Base-by-base conservation (phyloP, 441 rosid genomes). In the Bocquillonia castaneifolia region DNA sequence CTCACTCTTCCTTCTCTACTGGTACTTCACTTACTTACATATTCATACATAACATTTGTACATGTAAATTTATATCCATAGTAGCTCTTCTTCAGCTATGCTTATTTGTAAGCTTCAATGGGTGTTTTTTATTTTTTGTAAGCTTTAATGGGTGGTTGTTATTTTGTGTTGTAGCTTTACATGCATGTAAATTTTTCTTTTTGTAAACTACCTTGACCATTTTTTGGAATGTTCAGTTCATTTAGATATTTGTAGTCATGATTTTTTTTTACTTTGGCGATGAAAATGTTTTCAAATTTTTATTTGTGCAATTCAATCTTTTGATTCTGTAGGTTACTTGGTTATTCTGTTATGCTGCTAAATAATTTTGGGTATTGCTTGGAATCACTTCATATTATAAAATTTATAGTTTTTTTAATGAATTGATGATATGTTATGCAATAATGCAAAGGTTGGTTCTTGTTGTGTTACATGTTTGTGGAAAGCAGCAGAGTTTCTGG, bases 121-220 rank as follows among this genome's bases (percentile, higher is more conserved):
- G n/a, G 28, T 47, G 29, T 72, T 56, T 57, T 54, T 13, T 45
- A 20, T 61, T 75, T 6, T 47, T n/a, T 40, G 7, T 54, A 18
- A 26, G 68, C 72, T 73, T 65, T 60, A 47, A 52, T 66, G 70
- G 59, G 40, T 40, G 13, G n/a, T 31, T 14, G 56, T 51, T 68
- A 55, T 57, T 71, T 68, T 47, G 1, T 9, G 12, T 14, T 44
- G 23, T 36, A 31, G 67, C 55, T 66, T 65, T 40, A 62, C 31
- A 37, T 70, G 69, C 71, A 47, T 65, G 65, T 8, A 5, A 17
- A 23, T 14, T 51, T 15, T 28, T 32, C 5, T 63, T 34, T 6
- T 8, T 44, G 12, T 64, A 2, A 64, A 48, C 59, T 59, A 28
- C 14, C 66, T 50, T 17, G 20, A 59, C 52, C 36, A 66, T 32